Base-by-base conservation (phyloP, 179 eudicot species). In the Beta corolliflora region DNA sequence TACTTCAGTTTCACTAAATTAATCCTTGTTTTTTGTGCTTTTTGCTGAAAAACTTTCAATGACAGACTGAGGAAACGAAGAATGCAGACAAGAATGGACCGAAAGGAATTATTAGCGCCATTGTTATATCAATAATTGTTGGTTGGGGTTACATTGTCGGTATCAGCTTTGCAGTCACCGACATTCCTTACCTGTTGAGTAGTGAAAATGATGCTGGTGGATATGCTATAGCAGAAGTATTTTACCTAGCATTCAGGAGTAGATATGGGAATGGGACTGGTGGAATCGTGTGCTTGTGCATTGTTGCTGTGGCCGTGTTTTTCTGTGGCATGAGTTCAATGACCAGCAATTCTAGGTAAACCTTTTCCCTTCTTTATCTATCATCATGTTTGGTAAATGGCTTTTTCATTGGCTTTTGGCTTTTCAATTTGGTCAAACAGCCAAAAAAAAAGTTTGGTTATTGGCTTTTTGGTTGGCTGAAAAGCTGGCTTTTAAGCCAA, bases 81-180 rank as follows among this genome's bases (percentile, higher is more conserved):
- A 85, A 86, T 68, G 97, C 99, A 29, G 99, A 91, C 80, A 87
- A 70, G 83, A 95, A 94, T 81, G 99, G 99, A 59, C 99, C 99
- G 12, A 94, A 81, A 87, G 99, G 97, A 84, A 95, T 95, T 58
- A 90, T 95, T 23, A 91, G 92, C 78, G 85, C 98, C 29, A 95
- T 95, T 83, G 98, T 94, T 46, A 91, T 94, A 86, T 95, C 99
- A 41, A 83, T 94, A 77, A 41, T 95, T 71, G 97, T 91, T 66
- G 99, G 99, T 25, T 95, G 99, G 99, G 98, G 88, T 75, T 95
- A 92, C 87, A 88, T 95, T 77, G 88, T 95, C 16, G 99, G 99
- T 16, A 91, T 94, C 86, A 92, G 94, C 70, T 95, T 94, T 83
- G 91, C 97, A 56, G 97, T 92, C 77, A 94, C 91, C 8, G 87